Percentiles rank a stretch among this genome's conserved stretches.
Evolutionary conservation across 306 rosid species (phyloP).

Genomic region (Pyrus bretschneideri): DNA sequence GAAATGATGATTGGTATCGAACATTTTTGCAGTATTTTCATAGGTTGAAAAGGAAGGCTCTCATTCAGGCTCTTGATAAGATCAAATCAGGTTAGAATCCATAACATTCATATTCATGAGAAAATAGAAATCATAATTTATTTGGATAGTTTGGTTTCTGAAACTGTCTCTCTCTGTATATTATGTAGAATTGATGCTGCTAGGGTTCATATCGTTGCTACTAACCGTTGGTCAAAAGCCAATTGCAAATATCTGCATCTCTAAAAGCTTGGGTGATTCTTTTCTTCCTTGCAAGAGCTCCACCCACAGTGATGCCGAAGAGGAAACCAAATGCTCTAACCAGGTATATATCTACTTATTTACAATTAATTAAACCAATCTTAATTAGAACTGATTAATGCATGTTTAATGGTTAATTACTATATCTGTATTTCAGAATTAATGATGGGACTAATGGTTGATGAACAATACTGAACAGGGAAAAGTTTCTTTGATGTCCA

Average conservation of each 20-base stretch:
- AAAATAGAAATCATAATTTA: no score
- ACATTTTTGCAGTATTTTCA: slow-evolving; percentile 31
- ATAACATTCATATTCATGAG: neutral
- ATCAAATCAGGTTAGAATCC: slow-evolving; percentile 38
- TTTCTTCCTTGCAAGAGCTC: slow-evolving; percentile 39
- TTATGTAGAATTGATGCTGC: slow-evolving; percentile 39
- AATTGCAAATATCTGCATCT: slow-evolving; percentile 46
- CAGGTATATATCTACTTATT: slow-evolving; percentile 9
- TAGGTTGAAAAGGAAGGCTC: slow-evolving; percentile 33
- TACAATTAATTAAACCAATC: neutral
- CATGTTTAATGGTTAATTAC: no score
- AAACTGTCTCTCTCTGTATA: no score
- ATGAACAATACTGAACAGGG: slow-evolving; percentile 15
- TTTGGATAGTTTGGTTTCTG: no score
- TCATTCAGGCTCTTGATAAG: slow-evolving; percentile 41
- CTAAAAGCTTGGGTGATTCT: slow-evolving; percentile 24
- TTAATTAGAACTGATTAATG: neutral
- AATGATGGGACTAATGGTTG: no score
- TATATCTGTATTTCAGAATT: no score
- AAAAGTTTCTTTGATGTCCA: slow-evolving; percentile 37
- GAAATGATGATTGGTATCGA: neutral
- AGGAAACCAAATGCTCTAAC: slow-evolving; percentile 38
- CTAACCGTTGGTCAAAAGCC: slow-evolving; percentile 30
- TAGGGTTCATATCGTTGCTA: slow-evolving; percentile 47
- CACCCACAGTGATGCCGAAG: neutral